Base-by-base conservation (phyloP, 129 eudicot species). In the Helichrysum umbraculigerum region DNA sequence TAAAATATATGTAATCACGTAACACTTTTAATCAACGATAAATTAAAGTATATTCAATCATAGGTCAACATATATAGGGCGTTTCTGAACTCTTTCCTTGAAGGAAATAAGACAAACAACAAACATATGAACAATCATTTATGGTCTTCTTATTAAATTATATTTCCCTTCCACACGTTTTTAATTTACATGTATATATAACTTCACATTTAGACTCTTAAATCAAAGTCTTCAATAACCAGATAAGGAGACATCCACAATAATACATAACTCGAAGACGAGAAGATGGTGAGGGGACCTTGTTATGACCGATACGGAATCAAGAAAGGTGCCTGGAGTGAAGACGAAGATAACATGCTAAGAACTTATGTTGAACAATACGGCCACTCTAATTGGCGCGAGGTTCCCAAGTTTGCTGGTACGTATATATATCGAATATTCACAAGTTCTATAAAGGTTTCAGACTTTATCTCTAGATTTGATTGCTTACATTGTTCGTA, bases 241-340 rank as follows among this genome's bases (percentile, higher is more conserved):
- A 16, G 6, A n/a, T 3, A 34, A 57, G 57, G 11, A 22, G 6
- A 47, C 0, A 50, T 60, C 28, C 28, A 25, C 28, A 25, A 25
- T 25, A 25, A 66, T 32, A 66, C 25, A 20, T 37, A 17, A 9
- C 20, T 64, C 10, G 19, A 15, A 64, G 19, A 64, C 68, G 7
- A 33, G 35, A 71, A 73, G 25, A 73, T 73, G 77, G 77, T 73
- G 20, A 73, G 51, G 77, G 68, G 57, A 21, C 77, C 77, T 10
- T 73, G 64, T 68, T 69, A 58, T 10, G 82, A 78, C 44, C 29
- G 58, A 58, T 9, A 70, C 34, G 82, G 82, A 70, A 60, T 60
- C 33, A 78, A 78, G 76, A 70, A 44, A 78, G 82, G 82, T 56
- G 71, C 76, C 20, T 78, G 82, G 82, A 78, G 82, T 30, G 63